Base-by-base conservation (phyloP, 2,329 filamentous ascomycete genomes). In the Gaeumannomyces tritici region DNA sequence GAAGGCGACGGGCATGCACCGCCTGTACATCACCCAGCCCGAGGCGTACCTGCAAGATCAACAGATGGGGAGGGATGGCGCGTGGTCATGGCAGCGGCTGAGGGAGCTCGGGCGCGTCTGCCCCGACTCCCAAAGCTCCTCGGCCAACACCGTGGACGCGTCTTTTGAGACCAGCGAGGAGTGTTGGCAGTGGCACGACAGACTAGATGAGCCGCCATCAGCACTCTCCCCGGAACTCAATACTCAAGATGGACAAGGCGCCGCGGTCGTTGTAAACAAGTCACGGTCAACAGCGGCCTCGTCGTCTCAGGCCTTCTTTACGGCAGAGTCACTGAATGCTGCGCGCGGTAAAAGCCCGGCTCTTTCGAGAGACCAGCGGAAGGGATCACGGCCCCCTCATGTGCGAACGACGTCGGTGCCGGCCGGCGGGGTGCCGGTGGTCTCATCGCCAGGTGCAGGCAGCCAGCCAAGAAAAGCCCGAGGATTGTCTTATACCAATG, bases 21-120 rank as follows among this genome's bases (percentile, higher is more conserved):
- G 89, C 11, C 80, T 93, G 15, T 93, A 89, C 73, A 80, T 93
- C 63, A 93, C 90, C 1, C 88, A 90, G 63, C 83, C 87, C 4
- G 86, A 89, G 66, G 87, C 88, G 1, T 93, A 93, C 66, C 75
- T 90, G 2, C 90, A 93, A 69, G 83, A 86, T 64, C 68, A 76
- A 18, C 74, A 79, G 6, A 80, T 82, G 51, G 78, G 81, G 8
- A 31, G 28, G 56, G 57, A 27, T 24, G 70, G 76, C 12, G 79
- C 80, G 6, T 92, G 88, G 88, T 86, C 84, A 1, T 93, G 90
- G 90, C 85, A 86, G 67, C 81, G 80, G 57, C 73, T 93, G 12
- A 83, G 85, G 42, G 81, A 86, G 67, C 75, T 91, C 28, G 84
- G 82, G 59, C 80, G 84, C 6, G 77, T 83, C 26, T 81, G 83